Conservation (phyloP, 2,329 filamentous ascomycete species). For the Fonsecaea nubica region DNA sequence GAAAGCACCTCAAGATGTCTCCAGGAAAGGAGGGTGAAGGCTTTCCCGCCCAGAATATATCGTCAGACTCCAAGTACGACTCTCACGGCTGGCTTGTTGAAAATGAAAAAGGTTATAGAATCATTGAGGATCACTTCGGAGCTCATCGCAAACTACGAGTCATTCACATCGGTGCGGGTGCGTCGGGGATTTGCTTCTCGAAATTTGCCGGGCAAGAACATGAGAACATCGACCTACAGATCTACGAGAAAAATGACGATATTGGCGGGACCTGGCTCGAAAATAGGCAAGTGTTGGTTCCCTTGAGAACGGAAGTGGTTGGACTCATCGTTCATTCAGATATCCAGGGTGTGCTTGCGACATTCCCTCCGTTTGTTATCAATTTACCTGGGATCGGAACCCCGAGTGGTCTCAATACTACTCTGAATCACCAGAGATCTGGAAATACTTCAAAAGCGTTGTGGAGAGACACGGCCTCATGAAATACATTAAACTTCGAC, state of each 20-base stretch:
- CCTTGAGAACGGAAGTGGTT: no score
- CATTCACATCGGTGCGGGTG: constrained; percentile 50
- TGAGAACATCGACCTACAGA: constrained; percentile 37
- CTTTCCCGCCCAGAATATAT: no score
- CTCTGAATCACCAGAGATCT: constrained; percentile 41
- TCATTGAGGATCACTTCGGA: constrained; percentile 27
- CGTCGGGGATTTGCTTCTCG: constrained; percentile 50
- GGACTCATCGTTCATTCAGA: not conserved
- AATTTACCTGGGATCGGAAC: constrained; percentile 42
- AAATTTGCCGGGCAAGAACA: constrained; percentile 41
- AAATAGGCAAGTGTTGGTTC: constrained; percentile 36
- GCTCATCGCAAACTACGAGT: constrained; percentile 41
- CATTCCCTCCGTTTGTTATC: constrained; percentile 46
- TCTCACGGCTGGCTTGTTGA: constrained; percentile 24
- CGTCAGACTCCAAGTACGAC: no score
- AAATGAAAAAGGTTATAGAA: constrained; percentile 24
- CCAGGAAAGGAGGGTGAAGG: no score
- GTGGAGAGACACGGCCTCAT: constrained; percentile 39
- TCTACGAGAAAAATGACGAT: constrained; percentile 43
- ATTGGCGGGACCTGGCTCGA: constrained; percentile 45
- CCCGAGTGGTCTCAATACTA: constrained; percentile 37
- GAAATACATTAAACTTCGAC: constrained; percentile 41
- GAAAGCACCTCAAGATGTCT: no score
- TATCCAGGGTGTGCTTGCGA: constrained; percentile 55
- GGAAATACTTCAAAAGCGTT: constrained; percentile 42